Evolutionary conservation across 139 green algal species (phyloP), one percentile per base, ranked within the genome.

Genomic region (Dunaliella primolecta): DNA sequence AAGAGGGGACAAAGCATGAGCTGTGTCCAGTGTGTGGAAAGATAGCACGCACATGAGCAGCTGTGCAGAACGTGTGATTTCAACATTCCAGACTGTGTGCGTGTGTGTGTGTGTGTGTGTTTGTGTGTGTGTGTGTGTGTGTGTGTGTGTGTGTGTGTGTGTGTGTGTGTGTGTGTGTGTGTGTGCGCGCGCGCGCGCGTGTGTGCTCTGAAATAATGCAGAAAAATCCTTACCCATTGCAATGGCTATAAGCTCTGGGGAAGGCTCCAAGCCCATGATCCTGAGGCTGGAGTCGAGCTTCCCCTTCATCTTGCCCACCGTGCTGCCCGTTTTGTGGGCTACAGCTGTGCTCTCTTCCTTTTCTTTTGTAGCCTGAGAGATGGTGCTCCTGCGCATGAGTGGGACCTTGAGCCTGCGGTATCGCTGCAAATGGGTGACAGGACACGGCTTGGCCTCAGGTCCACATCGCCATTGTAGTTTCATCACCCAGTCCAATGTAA

Each of bases 161-260:
- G 46, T 64, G 46, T 64, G 46, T 64, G 46, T 64, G 46, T 64
- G 15, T 64, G 46, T 7, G 46, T 64, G 46, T 32, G 3, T 64
- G 46, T 7, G 46, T 64, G 75, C n/a, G 11, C 3, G 27, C 2
- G 30, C 2, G 27, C 75, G 30, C 30, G 75, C 15, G 20, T 38
- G 75, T n/a, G n/a, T n/a, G n/a, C 71, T 35, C 71, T 78, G 25
- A 23, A 35, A 3, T 78, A 24, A 3, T 3, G 15, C 20, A 11
- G 24, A 34, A 3, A 78, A 24, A 11, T 3, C 3, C 83, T 38
- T 56, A 94, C 91, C 92, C 88, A 96, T 92, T n/a, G 87, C 84
- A 34, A 96, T 96, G 21, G 92, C 93, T 0, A 93, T 34, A 0
- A 96, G 86, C 88, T 96, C 92, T 35, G 93, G 91, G 0, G 90